These are phyloP conservation scores for Leptodontidium sp. DNA, from an alignment of 2,329 filamentous ascomycete genomes.

Conservation along the genomic window DNA sequence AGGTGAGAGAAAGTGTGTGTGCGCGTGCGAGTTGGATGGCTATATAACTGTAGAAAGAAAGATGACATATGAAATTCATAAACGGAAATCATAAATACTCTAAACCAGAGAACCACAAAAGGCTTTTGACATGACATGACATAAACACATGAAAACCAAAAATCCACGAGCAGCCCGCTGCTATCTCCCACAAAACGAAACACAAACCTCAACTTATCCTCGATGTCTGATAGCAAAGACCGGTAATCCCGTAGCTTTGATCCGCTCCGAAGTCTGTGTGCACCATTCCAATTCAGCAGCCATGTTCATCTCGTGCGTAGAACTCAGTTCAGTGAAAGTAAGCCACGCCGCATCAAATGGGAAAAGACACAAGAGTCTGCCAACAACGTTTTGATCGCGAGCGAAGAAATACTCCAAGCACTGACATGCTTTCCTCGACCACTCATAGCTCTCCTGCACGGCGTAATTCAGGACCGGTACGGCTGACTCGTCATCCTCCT, in stretches of 20 bases:
- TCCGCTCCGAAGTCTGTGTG: slow-evolving; percentile 16
- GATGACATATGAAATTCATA: background rate
- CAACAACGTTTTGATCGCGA: slow-evolving; percentile 19
- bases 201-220: background rate
- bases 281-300: slow-evolving; percentile 29
- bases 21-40: too few species aligned
- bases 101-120: background rate
- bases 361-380: slow-evolving; percentile 22
- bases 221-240: slow-evolving; percentile 23
- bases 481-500: slow-evolving; percentile 21
- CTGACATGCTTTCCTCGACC: slow-evolving; percentile 30
- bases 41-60: background rate
- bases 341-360: slow-evolving; percentile 30
- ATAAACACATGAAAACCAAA: too few species aligned
- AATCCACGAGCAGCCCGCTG: background rate
- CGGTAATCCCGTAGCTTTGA: slow-evolving; percentile 26
- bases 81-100: background rate
- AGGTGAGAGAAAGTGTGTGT: too few species aligned
- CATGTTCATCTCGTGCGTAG: slow-evolving; percentile 23
- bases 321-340: slow-evolving; percentile 24
- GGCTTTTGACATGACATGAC: too few species aligned
- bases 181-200: too few species aligned
- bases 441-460: slow-evolving; percentile 26
- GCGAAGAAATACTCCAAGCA: slow-evolving; percentile 32
- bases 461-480: slow-evolving; percentile 20